Evolutionary conservation across 768 basidiomycete genomes (phyloP).

Genomic region (Russula sp.): DNA sequence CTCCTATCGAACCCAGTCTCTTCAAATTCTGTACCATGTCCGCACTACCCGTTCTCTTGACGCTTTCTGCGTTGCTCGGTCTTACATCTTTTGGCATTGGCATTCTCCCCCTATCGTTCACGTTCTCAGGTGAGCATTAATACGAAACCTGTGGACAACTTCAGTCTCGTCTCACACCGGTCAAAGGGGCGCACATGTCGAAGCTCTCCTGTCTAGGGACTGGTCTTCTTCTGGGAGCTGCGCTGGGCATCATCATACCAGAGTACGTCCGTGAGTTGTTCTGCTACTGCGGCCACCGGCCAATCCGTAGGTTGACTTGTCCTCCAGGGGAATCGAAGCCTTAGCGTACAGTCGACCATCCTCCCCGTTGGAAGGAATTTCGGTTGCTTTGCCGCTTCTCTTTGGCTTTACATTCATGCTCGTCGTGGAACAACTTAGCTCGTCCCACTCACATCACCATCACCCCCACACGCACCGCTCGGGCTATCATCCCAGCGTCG

Average conservation of each 20-base stretch:
- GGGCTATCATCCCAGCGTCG: conserved; percentile 17
- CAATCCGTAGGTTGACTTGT: not conserved
- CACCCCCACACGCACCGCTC: conserved; percentile 30
- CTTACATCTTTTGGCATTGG: conserved; percentile 62
- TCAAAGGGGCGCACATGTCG: conserved; percentile 37
- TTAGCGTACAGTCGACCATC: conserved; percentile 34
- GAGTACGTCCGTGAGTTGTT: conserved; percentile 53
- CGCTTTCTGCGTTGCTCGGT: conserved; percentile 60
- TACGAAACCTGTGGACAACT: not conserved
- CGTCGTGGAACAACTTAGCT: conserved; percentile 56
- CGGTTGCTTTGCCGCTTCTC: conserved; percentile 59
- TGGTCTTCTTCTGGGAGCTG: conserved; percentile 84
- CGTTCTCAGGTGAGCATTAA: conserved; percentile 55
- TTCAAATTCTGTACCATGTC: conserved; percentile 25
- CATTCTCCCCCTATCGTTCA: conserved; percentile 67
- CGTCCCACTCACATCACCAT: conserved; percentile 42
- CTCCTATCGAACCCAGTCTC: not conserved
- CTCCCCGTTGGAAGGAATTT: conserved; percentile 38
- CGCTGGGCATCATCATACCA: conserved; percentile 87
- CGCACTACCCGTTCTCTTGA: conserved; percentile 37
- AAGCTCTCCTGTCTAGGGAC: conserved; percentile 58
- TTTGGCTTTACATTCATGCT: conserved; percentile 61
- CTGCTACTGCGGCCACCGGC: not conserved
- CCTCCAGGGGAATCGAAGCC: conserved; percentile 66
- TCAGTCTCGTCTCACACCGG: conserved; percentile 10